Conservation (phyloP, 2,329 filamentous ascomycete species). For the Furcasterigmium sp. region DNA sequence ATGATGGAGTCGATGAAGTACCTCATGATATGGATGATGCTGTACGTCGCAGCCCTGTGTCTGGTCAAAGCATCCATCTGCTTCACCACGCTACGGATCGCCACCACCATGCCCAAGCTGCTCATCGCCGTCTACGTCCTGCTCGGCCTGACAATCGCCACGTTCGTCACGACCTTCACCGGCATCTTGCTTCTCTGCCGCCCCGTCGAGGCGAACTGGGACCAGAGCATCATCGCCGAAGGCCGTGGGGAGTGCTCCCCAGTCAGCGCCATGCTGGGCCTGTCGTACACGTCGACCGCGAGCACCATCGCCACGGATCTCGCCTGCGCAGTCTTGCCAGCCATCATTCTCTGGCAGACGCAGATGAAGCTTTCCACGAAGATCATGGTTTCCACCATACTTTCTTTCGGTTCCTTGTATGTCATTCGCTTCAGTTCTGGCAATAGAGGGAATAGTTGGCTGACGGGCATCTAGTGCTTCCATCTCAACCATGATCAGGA, state of each 20-base stretch:
- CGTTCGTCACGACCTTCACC: constrained; percentile 21
- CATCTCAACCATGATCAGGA: constrained; percentile 14
- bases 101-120: constrained; percentile 14
- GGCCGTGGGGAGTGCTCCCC: constrained; percentile 12
- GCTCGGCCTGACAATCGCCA: constrained; percentile 15
- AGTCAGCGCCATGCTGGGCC: constrained; percentile 14
- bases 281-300: constrained; percentile 21
- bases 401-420: constrained; percentile 17
- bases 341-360: constrained; percentile 22
- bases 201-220: constrained; percentile 17
- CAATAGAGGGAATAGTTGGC: no score
- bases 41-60: constrained; percentile 15
- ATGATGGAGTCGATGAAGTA: constrained; percentile 17
- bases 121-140: constrained; percentile 15
- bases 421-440: not conserved
- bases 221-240: constrained; percentile 19
- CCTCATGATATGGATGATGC: constrained; percentile 19
- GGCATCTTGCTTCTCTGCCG: constrained; percentile 15
- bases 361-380: constrained; percentile 20
- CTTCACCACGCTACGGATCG: constrained; percentile 25
- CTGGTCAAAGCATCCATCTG: constrained; percentile 27
- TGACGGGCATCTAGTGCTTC: constrained; percentile 16
- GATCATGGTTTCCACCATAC: constrained; percentile 10
- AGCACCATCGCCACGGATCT: constrained; percentile 25
- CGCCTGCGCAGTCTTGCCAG: constrained; percentile 22